Conservation (phyloP, 2,329 filamentous ascomycete genomes). For the Helotiales sp. region DNA sequence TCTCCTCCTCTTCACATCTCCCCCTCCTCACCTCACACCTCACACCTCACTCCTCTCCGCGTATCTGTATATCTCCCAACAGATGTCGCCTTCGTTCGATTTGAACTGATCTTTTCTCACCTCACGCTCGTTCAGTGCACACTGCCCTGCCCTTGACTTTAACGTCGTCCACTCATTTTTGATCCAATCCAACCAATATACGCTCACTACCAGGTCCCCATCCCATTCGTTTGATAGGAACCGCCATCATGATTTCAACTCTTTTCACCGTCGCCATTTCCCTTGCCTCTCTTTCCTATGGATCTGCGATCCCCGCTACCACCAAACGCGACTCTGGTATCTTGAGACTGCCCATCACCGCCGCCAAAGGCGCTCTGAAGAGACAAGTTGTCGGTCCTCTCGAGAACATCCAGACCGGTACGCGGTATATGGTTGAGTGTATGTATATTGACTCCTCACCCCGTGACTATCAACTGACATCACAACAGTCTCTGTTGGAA, state of each 20-base stretch:
- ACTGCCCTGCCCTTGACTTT: background rate
- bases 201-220: background rate
- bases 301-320: conserved; percentile 11
- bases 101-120: background rate
- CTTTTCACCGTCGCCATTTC: conserved; percentile 19
- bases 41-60: background rate
- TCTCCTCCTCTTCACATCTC: background rate
- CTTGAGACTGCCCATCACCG: conserved; percentile 20
- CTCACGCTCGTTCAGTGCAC: background rate
- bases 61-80: background rate
- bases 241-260: conserved; percentile 22
- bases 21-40: background rate
- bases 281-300: conserved; percentile 13
- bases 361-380: conserved; percentile 1
- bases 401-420: conserved; percentile 20
- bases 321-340: conserved; percentile 12
- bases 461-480: background rate
- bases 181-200: background rate
- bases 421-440: conserved; percentile 23
- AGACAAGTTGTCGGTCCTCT: conserved; percentile 11
- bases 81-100: conserved; percentile 2
- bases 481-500: conserved; percentile 21
- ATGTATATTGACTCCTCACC: background rate
- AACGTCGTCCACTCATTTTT: conserved; percentile 3
- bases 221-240: conserved; percentile 5